phyloP scores from a whole-genome alignment of 2,329 filamentous ascomycete species.

The Davidsoniella australis region DNA sequence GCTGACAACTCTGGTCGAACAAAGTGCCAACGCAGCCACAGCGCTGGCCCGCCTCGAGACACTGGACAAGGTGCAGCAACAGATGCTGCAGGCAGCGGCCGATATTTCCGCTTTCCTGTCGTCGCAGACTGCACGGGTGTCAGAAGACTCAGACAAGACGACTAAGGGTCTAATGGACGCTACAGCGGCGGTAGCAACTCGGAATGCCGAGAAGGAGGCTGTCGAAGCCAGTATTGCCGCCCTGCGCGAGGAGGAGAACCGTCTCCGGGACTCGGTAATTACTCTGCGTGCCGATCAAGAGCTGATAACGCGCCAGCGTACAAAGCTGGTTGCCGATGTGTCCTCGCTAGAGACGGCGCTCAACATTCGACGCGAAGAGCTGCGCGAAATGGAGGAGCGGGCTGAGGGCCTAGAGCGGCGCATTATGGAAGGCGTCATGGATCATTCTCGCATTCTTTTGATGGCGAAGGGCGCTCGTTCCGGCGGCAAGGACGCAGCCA shows the following conservation, averaged over 20 bases:
- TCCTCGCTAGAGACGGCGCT: slow-evolving; percentile 83
- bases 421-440: slow-evolving; percentile 88
- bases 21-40: slow-evolving; percentile 43
- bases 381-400: slow-evolving; percentile 75
- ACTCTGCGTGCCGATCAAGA: slow-evolving; percentile 54
- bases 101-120: slow-evolving; percentile 73
- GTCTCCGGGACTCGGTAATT: slow-evolving; percentile 37
- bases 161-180: slow-evolving; percentile 69
- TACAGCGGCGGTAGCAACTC: slow-evolving; percentile 62
- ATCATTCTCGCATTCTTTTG: slow-evolving; percentile 82
- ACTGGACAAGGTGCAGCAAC: slow-evolving; percentile 54
- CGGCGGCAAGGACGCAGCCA: slow-evolving; percentile 32
- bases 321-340: slow-evolving; percentile 65
- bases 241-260: slow-evolving; percentile 34
- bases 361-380: slow-evolving; percentile 73
- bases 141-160: slow-evolving; percentile 60
- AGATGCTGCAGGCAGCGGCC: slow-evolving; percentile 68
- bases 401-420: slow-evolving; percentile 80
- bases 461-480: slow-evolving; percentile 45
- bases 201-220: slow-evolving; percentile 46
- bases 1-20: slow-evolving; percentile 31
- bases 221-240: slow-evolving; percentile 37
- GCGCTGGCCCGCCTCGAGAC: slow-evolving; percentile 61
- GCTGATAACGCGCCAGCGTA: slow-evolving; percentile 59
- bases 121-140: slow-evolving; percentile 55